Conservation (phyloP, 352 stramenopile species). For the Peronospora belbahrii region DNA sequence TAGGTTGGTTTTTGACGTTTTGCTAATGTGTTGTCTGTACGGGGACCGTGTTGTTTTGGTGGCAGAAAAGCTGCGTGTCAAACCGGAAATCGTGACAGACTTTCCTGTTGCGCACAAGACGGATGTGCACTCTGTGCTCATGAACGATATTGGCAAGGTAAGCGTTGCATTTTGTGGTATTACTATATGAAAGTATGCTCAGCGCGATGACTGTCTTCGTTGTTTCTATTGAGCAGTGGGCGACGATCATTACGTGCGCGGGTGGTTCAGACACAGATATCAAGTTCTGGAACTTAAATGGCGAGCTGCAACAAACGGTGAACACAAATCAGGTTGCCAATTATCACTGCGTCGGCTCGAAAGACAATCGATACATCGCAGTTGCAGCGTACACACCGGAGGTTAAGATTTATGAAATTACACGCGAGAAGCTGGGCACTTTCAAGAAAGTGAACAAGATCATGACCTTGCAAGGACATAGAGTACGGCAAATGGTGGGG, state of each 20-base stretch:
- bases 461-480: constrained; percentile 73
- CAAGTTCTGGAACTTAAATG: constrained; percentile 73
- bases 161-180: not conserved
- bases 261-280: constrained; percentile 65
- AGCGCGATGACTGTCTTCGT: constrained; percentile 1
- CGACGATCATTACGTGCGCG: constrained; percentile 68
- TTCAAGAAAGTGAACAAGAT: constrained; percentile 83
- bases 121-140: constrained; percentile 70
- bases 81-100: constrained; percentile 57
- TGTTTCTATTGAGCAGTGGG: constrained; percentile 34
- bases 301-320: constrained; percentile 57
- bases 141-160: constrained; percentile 76
- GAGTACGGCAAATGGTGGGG: constrained; percentile 26
- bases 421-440: constrained; percentile 57
- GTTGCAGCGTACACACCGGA: constrained; percentile 76
- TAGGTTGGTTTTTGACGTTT: not conserved
- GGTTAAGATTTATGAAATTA: constrained; percentile 80
- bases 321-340: constrained; percentile 80
- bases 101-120: constrained; percentile 63
- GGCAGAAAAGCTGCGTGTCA: constrained; percentile 71
- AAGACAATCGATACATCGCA: constrained; percentile 77
- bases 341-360: constrained; percentile 71
- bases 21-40: constrained; percentile 2
- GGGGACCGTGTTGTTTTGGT: not conserved
- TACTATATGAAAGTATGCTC: not conserved